Base-by-base conservation (phyloP, 331 rosid species). In the Cydonia oblonga region DNA sequence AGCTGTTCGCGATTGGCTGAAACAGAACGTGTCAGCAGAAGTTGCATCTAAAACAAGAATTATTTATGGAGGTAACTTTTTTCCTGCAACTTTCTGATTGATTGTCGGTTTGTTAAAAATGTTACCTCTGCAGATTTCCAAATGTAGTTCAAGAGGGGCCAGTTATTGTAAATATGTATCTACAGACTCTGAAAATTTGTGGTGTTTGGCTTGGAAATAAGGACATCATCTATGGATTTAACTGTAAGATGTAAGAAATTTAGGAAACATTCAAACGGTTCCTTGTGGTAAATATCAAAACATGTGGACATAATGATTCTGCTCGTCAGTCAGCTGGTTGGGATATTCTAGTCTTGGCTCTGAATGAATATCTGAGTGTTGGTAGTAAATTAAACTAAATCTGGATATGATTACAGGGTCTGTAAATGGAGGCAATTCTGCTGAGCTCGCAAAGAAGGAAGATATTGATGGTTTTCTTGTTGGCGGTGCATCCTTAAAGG, bases 401-500 rank as follows among this genome's bases (percentile, higher is more conserved):
- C 24, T 51, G 25, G 66, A 73, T 44, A 18, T 53, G 25, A 69
- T 68, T 67, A 58, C 80, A 95, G 99, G 99, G 20, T 95, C 99
- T 73, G 99, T 90, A 59, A 95, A 95, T 71, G 97, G 92, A 49
- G 86, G 96, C 70, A 95, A 91, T 81, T 82, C 83, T 81, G 87
- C 92, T 70, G 99, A 91, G 85, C 96, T 95, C 0, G 96, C 99
- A 23, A 91, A 90, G 87, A 75, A 95, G 81, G 97, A 95, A 81
- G 99, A 95, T 64, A 95, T 95, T 63, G 99, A 95, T 72, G 99
- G 99, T 71, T 95, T 95, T 82, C 93, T 95, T 3, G 99, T 95
- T 10, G 99, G 99, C 35, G 99, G 99, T 69, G 97, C 99, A 80
- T 95, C 99, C 33, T 72, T 95, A 42, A 95, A 95, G 99, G 99